A percentile compares a stretch with the other conserved stretches of the same genome.
Conservation (phyloP, 192 early-diverging fungal species). For the Coemansia sp. region DNA sequence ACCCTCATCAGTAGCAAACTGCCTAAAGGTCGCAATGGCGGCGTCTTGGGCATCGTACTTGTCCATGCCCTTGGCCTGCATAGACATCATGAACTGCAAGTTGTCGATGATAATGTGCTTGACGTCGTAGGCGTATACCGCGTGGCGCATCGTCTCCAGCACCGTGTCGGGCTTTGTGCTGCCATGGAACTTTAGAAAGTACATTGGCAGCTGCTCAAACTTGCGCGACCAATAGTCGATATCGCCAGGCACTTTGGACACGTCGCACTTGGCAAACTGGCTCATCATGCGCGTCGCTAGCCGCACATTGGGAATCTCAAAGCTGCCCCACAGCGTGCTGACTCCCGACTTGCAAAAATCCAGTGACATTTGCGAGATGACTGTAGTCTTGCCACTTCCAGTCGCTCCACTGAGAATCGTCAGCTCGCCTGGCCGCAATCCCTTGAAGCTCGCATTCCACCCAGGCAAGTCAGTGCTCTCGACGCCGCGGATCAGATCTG, state of each 20-base stretch:
- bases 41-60: conserved; percentile 72
- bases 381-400: conserved; percentile 71
- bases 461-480: conserved; percentile 63
- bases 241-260: conserved; percentile 53
- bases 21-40: conserved; percentile 62
- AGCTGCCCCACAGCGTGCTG: conserved; percentile 74
- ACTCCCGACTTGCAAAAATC: conserved; percentile 71
- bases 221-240: conserved; percentile 62
- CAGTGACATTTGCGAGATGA: conserved; percentile 69
- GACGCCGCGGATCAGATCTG: conserved; percentile 66
- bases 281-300: conserved; percentile 69
- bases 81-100: conserved; percentile 75
- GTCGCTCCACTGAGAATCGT: conserved; percentile 71
- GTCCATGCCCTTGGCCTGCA: conserved; percentile 63
- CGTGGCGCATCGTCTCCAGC: conserved; percentile 66
- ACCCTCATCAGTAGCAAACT: conserved; percentile 67
- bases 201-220: conserved; percentile 72
- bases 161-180: conserved; percentile 67
- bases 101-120: conserved; percentile 74
- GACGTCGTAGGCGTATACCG: conserved; percentile 70
- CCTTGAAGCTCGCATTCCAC: conserved; percentile 66
- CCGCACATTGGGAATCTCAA: conserved; percentile 73
- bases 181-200: conserved; percentile 75
- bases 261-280: conserved; percentile 64
- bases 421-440: conserved; percentile 69